Percentiles rank a stretch among this genome's conserved stretches.
phyloP scores from a whole-genome alignment of 2,329 filamentous ascomycete genomes.

The Cordyceps militaris region DNA sequence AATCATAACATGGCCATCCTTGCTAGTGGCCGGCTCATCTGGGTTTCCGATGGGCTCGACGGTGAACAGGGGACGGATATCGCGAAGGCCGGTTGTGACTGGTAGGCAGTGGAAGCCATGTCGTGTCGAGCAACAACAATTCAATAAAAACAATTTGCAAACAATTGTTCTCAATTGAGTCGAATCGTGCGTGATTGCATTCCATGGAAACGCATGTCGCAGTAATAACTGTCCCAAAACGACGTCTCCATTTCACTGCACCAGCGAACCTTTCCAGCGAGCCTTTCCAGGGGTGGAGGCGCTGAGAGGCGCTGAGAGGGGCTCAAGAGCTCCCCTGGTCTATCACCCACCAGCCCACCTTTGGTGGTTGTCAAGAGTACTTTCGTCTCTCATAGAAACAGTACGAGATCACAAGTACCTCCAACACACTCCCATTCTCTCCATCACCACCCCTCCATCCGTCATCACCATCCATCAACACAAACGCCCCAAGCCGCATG shows the following conservation, averaged over 20 bases:
- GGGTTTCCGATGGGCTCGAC: conserved; percentile 1
- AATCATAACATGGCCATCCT: background rate
- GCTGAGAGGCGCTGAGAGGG: background rate
- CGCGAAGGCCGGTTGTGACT: background rate
- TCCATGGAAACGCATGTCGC: too few relatives aligned
- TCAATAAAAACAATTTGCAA: background rate
- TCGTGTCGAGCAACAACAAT: background rate
- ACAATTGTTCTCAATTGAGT: background rate
- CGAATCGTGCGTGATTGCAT: too few relatives aligned
- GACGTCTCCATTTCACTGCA: too few relatives aligned
- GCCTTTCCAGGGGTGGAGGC: background rate
- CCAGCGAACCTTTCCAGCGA: background rate
- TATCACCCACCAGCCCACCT: background rate
- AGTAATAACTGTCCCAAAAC: too few relatives aligned
- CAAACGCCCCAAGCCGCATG: background rate
- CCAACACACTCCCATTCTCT: too few relatives aligned
- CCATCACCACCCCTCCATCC: background rate
- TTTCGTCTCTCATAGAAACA: background rate
- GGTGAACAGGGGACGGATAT: conserved; percentile 3
- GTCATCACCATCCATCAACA: background rate
- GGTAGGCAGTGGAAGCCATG: background rate
- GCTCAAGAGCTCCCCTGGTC: background rate
- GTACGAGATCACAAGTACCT: background rate
- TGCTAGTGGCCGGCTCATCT: background rate
- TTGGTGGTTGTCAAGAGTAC: background rate